Percentiles rank a stretch among this genome's conserved stretches.
phyloP scores from a whole-genome alignment of 306 rosid species.

The Cucumis melo region DNA sequence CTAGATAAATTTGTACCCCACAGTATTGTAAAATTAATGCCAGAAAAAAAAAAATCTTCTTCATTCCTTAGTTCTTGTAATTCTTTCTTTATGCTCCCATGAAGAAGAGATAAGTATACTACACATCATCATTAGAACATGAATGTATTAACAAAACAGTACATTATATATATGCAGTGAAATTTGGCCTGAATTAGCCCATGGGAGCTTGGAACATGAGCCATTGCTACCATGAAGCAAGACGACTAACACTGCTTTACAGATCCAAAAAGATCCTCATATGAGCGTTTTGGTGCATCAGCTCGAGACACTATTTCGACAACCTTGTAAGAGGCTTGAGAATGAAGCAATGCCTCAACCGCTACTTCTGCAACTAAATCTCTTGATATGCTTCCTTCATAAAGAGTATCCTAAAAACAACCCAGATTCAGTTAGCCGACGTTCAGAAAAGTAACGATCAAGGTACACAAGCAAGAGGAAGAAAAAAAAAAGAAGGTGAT shows the following conservation, averaged over 20 bases:
- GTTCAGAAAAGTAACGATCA: background rate
- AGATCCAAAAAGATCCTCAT: conserved; percentile 77
- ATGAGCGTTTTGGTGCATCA: conserved; percentile 60
- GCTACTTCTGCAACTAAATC: conserved; percentile 93
- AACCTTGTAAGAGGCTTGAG: conserved; percentile 81
- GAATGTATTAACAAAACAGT: background rate
- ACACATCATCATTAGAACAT: background rate
- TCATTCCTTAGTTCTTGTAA: background rate
- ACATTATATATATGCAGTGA: background rate
- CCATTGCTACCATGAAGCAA: background rate
- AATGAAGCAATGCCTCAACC: conserved; percentile 62
- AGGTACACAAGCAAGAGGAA: background rate
- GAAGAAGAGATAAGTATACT: background rate
- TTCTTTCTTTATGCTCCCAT: background rate
- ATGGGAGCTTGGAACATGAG: background rate
- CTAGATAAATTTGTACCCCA: background rate
- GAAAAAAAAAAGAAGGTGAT: background rate
- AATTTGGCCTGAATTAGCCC: background rate
- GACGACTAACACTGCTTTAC: conserved; percentile 36
- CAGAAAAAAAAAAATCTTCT: background rate
- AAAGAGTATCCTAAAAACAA: conserved; percentile 63
- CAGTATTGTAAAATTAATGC: background rate
- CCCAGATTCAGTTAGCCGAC: background rate
- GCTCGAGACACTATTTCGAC: conserved; percentile 72
- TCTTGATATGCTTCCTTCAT: conserved; percentile 68